These are phyloP conservation scores for Thozetella sp. DNA, from an alignment of 495 filamentous ascomycete species.

Conservation along the genomic window DNA sequence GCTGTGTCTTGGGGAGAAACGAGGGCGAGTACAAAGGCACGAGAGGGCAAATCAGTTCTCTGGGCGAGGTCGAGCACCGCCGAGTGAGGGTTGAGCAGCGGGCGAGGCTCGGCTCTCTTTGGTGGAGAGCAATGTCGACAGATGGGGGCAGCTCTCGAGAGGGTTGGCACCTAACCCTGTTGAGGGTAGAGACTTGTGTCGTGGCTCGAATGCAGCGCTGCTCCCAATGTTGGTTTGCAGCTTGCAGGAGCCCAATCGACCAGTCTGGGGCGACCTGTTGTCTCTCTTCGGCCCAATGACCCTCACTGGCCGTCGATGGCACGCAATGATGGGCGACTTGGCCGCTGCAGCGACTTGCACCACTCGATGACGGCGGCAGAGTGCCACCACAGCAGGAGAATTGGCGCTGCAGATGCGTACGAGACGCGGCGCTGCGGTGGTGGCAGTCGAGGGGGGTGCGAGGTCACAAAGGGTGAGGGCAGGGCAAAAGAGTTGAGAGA, in stretches of 20 bases:
- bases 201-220: slow-evolving; percentile 62
- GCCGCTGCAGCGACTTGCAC: slow-evolving; percentile 16
- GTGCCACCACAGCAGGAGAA: background rate
- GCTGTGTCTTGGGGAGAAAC: background rate
- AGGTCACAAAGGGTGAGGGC: too few species aligned
- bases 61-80: slow-evolving; percentile 5
- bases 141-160: slow-evolving; percentile 20
- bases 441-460: too few species aligned
- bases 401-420: too few species aligned
- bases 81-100: slow-evolving; percentile 15
- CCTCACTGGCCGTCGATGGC: slow-evolving; percentile 7
- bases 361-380: slow-evolving; percentile 5
- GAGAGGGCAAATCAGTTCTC: slow-evolving; percentile 3
- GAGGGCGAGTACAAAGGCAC: slow-evolving; percentile 2
- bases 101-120: slow-evolving; percentile 23
- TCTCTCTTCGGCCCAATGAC: slow-evolving; percentile 27
- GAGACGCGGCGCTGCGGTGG: too few species aligned
- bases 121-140: slow-evolving; percentile 22
- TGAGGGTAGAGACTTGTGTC: slow-evolving; percentile 44
- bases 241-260: slow-evolving; percentile 54
- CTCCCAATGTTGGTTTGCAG: slow-evolving; percentile 50
- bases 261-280: slow-evolving; percentile 39
- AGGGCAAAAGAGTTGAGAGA: too few species aligned
- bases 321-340: too few species aligned
- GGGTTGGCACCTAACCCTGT: slow-evolving; percentile 32